A percentile compares a stretch with the other conserved stretches of the same genome.
Conservation (phyloP, 2,329 filamentous ascomycete genomes). For the Ascomycota sp. region DNA sequence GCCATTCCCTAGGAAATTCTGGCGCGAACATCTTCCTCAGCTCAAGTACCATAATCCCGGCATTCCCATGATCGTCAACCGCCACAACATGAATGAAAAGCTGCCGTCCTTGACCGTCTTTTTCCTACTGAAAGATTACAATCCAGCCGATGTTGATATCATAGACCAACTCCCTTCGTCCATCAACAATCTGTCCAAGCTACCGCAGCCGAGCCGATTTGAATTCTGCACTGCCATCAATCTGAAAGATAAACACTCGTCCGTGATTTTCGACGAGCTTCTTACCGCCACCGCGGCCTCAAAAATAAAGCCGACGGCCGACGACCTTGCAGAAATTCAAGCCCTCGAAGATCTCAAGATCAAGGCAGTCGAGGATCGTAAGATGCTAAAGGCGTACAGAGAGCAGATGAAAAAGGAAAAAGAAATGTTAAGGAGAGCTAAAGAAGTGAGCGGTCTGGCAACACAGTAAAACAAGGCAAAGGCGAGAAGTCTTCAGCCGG, state of each 20-base stretch:
- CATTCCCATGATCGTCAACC: conserved; percentile 61
- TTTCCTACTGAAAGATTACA: conserved; percentile 21
- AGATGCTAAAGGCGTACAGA: conserved; percentile 26
- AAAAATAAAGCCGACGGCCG: conserved; percentile 29
- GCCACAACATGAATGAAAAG: conserved; percentile 31
- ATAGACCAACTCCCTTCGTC: conserved; percentile 23
- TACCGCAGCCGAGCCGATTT: conserved; percentile 22
- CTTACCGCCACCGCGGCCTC: conserved; percentile 38
- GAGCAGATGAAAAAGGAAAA: conserved; percentile 39
- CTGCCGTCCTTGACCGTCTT: conserved; percentile 44
- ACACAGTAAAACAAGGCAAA: too few relatives aligned
- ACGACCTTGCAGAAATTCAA: conserved; percentile 35
- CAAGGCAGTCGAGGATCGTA: conserved; percentile 30
- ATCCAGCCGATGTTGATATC: conserved; percentile 9
- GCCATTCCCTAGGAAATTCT: conserved; percentile 49
- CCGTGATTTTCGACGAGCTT: conserved; percentile 40
- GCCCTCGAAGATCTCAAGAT: conserved; percentile 31
- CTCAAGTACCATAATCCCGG: conserved; percentile 88
- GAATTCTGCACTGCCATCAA: conserved; percentile 33
- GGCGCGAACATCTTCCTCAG: conserved; percentile 57
- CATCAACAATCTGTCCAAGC: conserved; percentile 22
- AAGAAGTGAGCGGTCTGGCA: neutral
- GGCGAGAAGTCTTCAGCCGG: too few relatives aligned
- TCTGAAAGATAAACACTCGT: conserved; percentile 39
- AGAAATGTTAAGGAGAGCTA: conserved; percentile 20